Conservation (phyloP, 225 moss, liverwort and hornwort genomes). For the Physcomitrellopsis africana region DNA sequence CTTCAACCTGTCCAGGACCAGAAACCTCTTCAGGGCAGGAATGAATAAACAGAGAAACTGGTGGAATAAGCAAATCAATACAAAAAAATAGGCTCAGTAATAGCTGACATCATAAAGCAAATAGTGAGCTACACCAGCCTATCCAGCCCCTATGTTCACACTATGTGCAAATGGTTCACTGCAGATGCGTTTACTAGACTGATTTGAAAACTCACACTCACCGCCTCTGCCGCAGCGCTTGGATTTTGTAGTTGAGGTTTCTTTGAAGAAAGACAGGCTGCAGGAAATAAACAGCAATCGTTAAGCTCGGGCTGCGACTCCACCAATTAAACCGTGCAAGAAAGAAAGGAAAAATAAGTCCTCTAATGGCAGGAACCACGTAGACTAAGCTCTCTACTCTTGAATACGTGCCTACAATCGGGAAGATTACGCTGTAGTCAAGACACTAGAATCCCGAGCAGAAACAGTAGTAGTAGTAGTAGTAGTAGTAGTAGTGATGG, state of each 20-base stretch:
- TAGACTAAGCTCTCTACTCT: not conserved
- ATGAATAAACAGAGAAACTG: conserved; percentile 20
- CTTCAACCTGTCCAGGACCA: conserved; percentile 61
- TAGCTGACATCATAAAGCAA: not conserved
- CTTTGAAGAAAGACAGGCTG: conserved; percentile 96
- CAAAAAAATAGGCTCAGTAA: conserved; percentile 18
- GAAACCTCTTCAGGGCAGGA: conserved; percentile 21
- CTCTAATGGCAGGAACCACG: not conserved
- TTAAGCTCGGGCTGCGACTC: conserved; percentile 24
- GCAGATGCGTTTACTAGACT: conserved; percentile 49
- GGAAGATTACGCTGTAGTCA: not conserved
- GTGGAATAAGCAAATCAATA: conserved; percentile 20
- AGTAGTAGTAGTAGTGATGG: no score
- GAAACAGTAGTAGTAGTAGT: no score
- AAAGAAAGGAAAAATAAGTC: not conserved
- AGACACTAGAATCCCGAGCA: not conserved
- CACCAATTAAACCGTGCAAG: conserved; percentile 16
- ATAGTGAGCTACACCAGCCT: not conserved
- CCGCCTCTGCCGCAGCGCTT: conserved; percentile 75
- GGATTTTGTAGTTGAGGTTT: conserved; percentile 91
- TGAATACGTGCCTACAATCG: conserved; percentile 18
- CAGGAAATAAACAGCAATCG: conserved; percentile 45
- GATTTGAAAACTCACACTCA: conserved; percentile 66
- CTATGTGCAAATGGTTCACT: conserved; percentile 42
- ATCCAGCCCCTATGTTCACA: conserved; percentile 17